Percentiles rank a stretch among this genome's conserved stretches.
Evolutionary conservation across 805 yeast species (phyloP).

Genomic region (Yarrowia deformans): DNA sequence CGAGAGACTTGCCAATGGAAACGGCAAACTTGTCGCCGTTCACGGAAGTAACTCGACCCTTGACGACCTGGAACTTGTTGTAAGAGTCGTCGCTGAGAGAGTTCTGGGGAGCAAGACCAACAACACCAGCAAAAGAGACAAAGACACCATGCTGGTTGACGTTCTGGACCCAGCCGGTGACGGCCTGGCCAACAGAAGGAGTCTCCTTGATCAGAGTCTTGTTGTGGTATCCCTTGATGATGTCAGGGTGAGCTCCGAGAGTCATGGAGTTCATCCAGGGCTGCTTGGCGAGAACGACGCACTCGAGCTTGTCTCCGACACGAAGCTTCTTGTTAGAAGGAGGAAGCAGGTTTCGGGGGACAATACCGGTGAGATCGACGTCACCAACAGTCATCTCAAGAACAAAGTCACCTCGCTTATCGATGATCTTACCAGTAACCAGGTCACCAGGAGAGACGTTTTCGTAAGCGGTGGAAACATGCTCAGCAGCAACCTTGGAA

Average conservation of each 20-base stretch:
- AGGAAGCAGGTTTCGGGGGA: constrained; percentile 54
- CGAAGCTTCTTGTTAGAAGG: constrained; percentile 65
- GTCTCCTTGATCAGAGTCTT: constrained; percentile 60
- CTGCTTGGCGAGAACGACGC: constrained; percentile 73
- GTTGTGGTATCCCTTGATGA: constrained; percentile 67
- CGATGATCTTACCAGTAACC: constrained; percentile 66
- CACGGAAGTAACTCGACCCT: constrained; percentile 74
- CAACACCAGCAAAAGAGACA: constrained; percentile 80
- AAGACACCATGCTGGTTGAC: constrained; percentile 83
- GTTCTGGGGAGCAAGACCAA: constrained; percentile 81
- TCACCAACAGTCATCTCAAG: constrained; percentile 63
- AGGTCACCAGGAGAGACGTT: constrained; percentile 59
- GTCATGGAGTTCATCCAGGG: constrained; percentile 64
- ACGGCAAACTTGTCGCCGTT: constrained; percentile 60
- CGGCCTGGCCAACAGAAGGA: constrained; percentile 58
- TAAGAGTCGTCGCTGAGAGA: constrained; percentile 61
- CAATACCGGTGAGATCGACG: constrained; percentile 68
- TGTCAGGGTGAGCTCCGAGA: constrained; percentile 67
- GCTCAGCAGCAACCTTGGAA: constrained; percentile 56
- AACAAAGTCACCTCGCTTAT: constrained; percentile 76
- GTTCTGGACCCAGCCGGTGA: constrained; percentile 80
- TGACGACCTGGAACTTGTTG: constrained; percentile 64
- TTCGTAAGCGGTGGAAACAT: constrained; percentile 56
- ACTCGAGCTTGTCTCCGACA: constrained; percentile 64
- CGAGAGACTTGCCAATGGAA: constrained; percentile 62